These are phyloP conservation scores for Candida ponderosae DNA, from an alignment of 805 yeast species.

Conservation along the genomic window DNA sequence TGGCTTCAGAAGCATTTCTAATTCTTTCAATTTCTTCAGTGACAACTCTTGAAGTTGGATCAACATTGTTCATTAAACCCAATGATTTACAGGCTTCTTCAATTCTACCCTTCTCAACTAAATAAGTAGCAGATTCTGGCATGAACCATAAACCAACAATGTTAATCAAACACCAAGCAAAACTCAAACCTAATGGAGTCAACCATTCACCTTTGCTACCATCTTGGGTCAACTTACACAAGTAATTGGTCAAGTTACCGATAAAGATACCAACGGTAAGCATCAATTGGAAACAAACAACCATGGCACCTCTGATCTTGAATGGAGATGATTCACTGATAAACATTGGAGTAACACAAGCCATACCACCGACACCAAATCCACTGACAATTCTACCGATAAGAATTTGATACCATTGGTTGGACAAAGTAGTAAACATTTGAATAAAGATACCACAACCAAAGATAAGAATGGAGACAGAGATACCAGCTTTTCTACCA, in stretches of 20 bases:
- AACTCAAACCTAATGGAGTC: constrained; percentile 50
- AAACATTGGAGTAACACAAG: constrained; percentile 70
- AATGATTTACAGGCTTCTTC: constrained; percentile 50
- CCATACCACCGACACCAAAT: constrained; percentile 68
- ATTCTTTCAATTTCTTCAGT: constrained; percentile 42
- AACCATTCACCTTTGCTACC: constrained; percentile 60
- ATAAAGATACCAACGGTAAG: constrained; percentile 65
- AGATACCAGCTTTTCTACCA: constrained; percentile 55
- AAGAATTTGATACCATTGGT: constrained; percentile 54
- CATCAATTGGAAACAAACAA: constrained; percentile 62
- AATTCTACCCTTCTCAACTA: constrained; percentile 37
- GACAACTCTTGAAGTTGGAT: constrained; percentile 38
- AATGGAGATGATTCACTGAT: constrained; percentile 68
- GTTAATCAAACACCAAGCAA: constrained; percentile 28
- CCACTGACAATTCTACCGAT: constrained; percentile 66
- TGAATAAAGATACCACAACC: constrained; percentile 56
- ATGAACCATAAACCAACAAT: constrained; percentile 43
- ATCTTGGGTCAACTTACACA: constrained; percentile 31
- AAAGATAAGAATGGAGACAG: constrained; percentile 46
- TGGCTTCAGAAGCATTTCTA: constrained; percentile 37
- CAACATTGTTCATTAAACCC: constrained; percentile 43
- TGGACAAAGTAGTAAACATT: constrained; percentile 33
- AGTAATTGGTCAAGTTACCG: constrained; percentile 62
- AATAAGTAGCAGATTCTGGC: constrained; percentile 67
- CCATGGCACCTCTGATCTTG: constrained; percentile 62